Conservation (phyloP, 331 rosid genomes). For the Cydonia oblonga region DNA sequence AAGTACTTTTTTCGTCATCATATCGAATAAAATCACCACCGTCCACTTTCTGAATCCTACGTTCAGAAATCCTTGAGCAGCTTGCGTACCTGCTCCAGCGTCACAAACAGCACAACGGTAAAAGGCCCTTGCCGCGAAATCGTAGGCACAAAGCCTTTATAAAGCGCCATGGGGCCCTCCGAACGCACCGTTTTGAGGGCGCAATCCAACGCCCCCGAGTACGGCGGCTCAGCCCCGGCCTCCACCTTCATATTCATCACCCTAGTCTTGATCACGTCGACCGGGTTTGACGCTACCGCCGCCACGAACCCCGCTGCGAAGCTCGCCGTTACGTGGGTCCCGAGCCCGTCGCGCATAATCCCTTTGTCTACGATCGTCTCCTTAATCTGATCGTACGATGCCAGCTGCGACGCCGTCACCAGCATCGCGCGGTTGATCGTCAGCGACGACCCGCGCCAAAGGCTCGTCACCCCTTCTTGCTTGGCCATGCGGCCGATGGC, state of each 20-base stretch:
- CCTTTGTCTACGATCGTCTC: constrained; percentile 45
- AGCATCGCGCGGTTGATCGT: constrained; percentile 84
- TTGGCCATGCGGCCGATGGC: constrained; percentile 49
- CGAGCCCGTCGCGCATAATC: constrained; percentile 58
- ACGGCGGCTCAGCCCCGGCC: constrained; percentile 47
- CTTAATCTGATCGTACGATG: constrained; percentile 64
- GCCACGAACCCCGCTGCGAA: constrained; percentile 77
- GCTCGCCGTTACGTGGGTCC: constrained; percentile 77
- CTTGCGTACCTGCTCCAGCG: constrained; percentile 70
- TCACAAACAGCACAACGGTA: constrained; percentile 71
- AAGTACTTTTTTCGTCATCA: constrained; percentile 14
- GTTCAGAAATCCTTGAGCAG: constrained; percentile 61
- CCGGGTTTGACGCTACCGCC: constrained; percentile 66
- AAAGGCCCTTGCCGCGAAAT: constrained; percentile 82
- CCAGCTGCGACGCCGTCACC: constrained; percentile 72
- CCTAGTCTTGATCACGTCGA: constrained; percentile 67
- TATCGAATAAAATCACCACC: neutral
- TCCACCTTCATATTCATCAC: constrained; percentile 87
- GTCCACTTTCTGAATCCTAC: neutral
- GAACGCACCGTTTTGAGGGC: constrained; percentile 58
- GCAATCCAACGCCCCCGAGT: constrained; percentile 63
- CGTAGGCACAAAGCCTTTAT: constrained; percentile 67
- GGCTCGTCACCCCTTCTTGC: constrained; percentile 49
- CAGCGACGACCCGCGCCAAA: constrained; percentile 72
- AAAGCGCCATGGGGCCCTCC: constrained; percentile 66